Conservation (phyloP, 202 grass and related monocot genomes). For the Thinopyrum obtusiflorum region DNA sequence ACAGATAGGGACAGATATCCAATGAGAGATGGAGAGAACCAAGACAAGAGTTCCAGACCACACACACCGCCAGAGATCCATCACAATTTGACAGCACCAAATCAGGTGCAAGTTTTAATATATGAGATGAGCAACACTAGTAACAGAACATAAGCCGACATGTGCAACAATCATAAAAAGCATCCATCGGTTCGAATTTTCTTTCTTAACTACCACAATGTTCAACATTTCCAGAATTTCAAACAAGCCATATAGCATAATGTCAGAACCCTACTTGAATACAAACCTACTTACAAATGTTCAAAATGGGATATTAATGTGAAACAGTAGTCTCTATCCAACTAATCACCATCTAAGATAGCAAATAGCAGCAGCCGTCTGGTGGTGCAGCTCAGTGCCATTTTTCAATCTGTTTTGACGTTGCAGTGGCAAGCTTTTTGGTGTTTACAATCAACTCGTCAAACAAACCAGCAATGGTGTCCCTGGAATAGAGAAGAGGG, state of each 20-base stretch:
- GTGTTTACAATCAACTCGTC: conserved; percentile 73
- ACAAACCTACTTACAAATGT: conserved; percentile 20
- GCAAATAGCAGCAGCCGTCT: background rate
- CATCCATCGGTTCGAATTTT: background rate
- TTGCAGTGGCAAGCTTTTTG: conserved; percentile 65
- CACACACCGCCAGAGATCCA: background rate
- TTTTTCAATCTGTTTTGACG: conserved; percentile 70
- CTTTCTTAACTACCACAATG: background rate
- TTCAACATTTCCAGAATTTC: background rate
- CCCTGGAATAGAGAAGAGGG: conserved; percentile 48
- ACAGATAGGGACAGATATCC: conserved; percentile 18
- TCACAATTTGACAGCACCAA: background rate
- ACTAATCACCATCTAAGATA: conserved; percentile 18
- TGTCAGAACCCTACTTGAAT: conserved; percentile 30
- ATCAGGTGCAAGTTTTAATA: background rate
- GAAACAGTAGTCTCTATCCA: background rate
- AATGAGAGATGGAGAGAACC: conserved; percentile 17
- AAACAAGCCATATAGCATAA: background rate
- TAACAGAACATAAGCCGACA: background rate
- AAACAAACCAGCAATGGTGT: conserved; percentile 50
- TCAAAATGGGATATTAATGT: background rate
- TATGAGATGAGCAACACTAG: background rate
- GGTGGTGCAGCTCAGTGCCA: conserved; percentile 46
- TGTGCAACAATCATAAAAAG: background rate
- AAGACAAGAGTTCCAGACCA: conserved; percentile 5